Conservation (phyloP, 1,139 yeast species). For the Yamadazyma friedrichii region DNA sequence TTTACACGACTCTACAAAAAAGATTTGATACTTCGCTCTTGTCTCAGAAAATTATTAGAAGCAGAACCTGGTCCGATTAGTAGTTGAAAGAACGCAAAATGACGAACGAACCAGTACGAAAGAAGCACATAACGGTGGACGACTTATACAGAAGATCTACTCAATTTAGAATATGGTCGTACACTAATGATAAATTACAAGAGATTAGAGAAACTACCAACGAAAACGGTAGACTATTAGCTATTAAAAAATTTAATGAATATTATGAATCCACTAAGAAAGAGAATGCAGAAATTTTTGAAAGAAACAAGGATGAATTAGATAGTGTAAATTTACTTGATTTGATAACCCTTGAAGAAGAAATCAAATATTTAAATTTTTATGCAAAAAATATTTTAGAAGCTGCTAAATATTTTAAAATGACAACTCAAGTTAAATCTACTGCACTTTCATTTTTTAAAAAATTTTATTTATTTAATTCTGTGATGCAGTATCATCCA, state of each 20-base stretch:
- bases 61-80: no score
- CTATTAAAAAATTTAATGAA: conserved; percentile 35
- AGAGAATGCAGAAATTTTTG: conserved; percentile 29
- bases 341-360: conserved; percentile 65
- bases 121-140: conserved; percentile 48
- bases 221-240: conserved; percentile 46
- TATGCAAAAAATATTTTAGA: conserved; percentile 72
- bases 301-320: conserved; percentile 30
- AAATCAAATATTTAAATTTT: conserved; percentile 60
- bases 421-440: conserved; percentile 58
- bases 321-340: conserved; percentile 35
- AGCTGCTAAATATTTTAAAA: conserved; percentile 42
- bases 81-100: no score
- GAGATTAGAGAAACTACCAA: conserved; percentile 49
- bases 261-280: conserved; percentile 26
- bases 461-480: conserved; percentile 73
- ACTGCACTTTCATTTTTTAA: conserved; percentile 84
- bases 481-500: conserved; percentile 87
- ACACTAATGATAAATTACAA: conserved; percentile 54
- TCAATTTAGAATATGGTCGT: conserved; percentile 87
- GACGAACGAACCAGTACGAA: conserved; percentile 3
- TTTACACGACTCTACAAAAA: no score
- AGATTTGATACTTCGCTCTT: no score
- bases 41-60: no score
- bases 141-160: conserved; percentile 85